Conservation (phyloP, 192 early-diverging fungal species). For the Coemansia sp. region DNA sequence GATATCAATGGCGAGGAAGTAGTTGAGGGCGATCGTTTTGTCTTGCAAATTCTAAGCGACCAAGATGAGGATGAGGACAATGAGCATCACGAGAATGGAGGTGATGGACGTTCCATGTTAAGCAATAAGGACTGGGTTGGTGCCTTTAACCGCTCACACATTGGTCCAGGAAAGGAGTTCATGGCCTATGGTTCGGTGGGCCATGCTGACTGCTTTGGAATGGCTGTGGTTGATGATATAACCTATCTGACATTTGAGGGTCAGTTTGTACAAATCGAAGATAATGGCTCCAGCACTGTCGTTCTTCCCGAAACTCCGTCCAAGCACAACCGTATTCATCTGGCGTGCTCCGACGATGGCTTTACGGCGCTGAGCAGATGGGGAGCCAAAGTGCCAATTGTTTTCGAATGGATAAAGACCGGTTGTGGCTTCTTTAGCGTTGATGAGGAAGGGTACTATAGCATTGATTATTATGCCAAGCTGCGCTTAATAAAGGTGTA, state of each 20-base stretch:
- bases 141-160: neutral
- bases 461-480: neutral
- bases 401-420: neutral
- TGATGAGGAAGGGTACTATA: neutral
- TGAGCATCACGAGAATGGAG: neutral
- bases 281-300: neutral
- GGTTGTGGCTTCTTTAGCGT: neutral
- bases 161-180: neutral
- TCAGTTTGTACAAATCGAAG: too few species aligned
- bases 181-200: neutral
- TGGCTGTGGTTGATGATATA: neutral
- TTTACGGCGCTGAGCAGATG: too few species aligned
- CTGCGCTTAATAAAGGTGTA: neutral
- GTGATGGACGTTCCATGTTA: neutral
- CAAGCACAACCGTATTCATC: neutral
- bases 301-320: neutral
- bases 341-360: neutral
- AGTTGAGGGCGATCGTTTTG: neutral
- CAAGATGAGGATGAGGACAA: neutral
- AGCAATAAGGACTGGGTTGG: neutral
- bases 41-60: neutral
- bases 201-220: neutral
- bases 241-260: neutral
- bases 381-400: neutral
- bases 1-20: neutral